A percentile compares a stretch with the other conserved stretches of the same genome.
phyloP scores from a whole-genome alignment of 768 basidiomycete species.

The Infundibulicybe gibba region DNA sequence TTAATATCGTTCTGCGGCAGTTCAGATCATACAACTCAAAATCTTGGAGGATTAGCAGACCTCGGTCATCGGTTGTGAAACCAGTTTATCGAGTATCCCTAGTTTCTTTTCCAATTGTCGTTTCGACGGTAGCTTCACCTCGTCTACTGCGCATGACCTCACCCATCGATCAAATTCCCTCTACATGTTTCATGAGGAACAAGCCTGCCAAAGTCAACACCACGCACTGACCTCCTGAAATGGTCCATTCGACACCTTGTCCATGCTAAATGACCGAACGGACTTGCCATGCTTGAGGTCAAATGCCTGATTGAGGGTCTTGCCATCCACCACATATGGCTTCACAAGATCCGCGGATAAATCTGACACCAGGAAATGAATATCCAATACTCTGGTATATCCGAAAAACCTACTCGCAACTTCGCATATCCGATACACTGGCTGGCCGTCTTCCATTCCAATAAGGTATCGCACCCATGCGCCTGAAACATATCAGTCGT shows the following conservation, averaged over 20 bases:
- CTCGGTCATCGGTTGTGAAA: slow-evolving; percentile 72
- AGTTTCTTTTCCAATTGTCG: slow-evolving; percentile 63
- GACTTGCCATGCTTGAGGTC: slow-evolving; percentile 78
- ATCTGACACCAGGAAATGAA: slow-evolving; percentile 25
- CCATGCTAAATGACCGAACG: slow-evolving; percentile 64
- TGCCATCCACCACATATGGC: slow-evolving; percentile 71
- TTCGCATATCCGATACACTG: slow-evolving; percentile 82
- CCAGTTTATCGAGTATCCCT: slow-evolving; percentile 55
- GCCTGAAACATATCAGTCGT: slow-evolving; percentile 36
- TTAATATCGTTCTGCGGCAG: slow-evolving; percentile 70
- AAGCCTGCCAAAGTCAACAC: not conserved
- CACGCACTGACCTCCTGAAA: slow-evolving; percentile 54
- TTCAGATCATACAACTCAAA: slow-evolving; percentile 4
- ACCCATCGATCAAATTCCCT: slow-evolving; percentile 69
- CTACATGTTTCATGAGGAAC: slow-evolving; percentile 31
- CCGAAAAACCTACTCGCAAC: slow-evolving; percentile 59
- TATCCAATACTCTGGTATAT: not conserved
- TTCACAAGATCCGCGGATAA: slow-evolving; percentile 50
- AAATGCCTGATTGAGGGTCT: slow-evolving; percentile 59
- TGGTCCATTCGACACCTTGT: slow-evolving; percentile 76
- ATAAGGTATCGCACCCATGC: slow-evolving; percentile 86
- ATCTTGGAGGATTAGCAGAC: slow-evolving; percentile 34
- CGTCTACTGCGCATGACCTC: slow-evolving; percentile 41
- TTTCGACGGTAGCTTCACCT: slow-evolving; percentile 65
- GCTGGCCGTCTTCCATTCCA: slow-evolving; percentile 51